Conservation (phyloP, 768 basidiomycete genomes). For the Auricularia auricula-judae region DNA sequence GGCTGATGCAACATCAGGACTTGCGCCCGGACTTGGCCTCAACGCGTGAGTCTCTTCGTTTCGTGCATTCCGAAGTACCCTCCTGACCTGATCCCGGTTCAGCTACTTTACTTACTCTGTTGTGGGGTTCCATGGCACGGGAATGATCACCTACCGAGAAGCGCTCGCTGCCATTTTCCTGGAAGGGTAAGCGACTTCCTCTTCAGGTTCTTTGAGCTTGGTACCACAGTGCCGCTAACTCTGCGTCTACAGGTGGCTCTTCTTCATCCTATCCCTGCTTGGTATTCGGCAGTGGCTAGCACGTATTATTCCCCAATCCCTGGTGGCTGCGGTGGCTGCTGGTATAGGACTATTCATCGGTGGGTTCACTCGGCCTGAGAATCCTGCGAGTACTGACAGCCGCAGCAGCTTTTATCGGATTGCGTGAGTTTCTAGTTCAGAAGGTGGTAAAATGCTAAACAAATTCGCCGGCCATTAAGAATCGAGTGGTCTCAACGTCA, state of each 20-base stretch:
- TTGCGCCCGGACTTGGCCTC: conserved; percentile 78
- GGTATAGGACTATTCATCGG: conserved; percentile 84
- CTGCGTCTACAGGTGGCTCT: conserved; percentile 49
- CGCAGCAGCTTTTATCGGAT: conserved; percentile 44
- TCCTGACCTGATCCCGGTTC: not conserved
- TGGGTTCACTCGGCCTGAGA: conserved; percentile 24
- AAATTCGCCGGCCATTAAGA: conserved; percentile 19
- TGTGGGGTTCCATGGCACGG: conserved; percentile 71
- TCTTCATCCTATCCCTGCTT: conserved; percentile 66
- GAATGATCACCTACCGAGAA: conserved; percentile 61
- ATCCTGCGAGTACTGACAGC: not conserved
- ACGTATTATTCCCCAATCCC: conserved; percentile 78
- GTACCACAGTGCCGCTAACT: too few species aligned
- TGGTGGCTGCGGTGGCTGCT: conserved; percentile 74
- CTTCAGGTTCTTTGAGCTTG: too few species aligned
- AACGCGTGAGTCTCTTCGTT: conserved; percentile 52
- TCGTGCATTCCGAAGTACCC: conserved; percentile 16
- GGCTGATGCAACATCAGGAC: conserved; percentile 10
- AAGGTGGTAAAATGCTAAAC: not conserved
- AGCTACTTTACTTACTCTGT: conserved; percentile 76
- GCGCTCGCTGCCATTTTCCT: conserved; percentile 79
- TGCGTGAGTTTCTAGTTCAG: conserved; percentile 33
- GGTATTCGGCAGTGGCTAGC: conserved; percentile 87
- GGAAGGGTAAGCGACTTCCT: conserved; percentile 49
- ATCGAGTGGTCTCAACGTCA: conserved; percentile 55